These are phyloP conservation scores for Discostella stelligeroides DNA, from an alignment of 108 stramenopile species.

Conservation along the genomic window DNA sequence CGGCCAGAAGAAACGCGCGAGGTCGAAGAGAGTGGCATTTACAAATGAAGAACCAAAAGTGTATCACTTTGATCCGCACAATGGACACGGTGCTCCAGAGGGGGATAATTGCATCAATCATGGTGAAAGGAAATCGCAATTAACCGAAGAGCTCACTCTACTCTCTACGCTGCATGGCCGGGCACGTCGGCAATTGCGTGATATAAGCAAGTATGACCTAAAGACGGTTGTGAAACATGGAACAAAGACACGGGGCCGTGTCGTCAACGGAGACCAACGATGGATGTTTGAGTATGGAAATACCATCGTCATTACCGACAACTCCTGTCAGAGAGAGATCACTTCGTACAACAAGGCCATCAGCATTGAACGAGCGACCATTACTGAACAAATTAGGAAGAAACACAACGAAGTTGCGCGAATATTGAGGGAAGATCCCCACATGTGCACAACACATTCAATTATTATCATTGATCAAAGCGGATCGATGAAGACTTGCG, in stretches of 20 bases:
- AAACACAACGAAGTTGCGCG: slow-evolving; percentile 38
- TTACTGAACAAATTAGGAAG: slow-evolving; percentile 21
- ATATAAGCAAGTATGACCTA: slow-evolving; percentile 60
- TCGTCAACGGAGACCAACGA: slow-evolving; percentile 42
- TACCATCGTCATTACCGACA: slow-evolving; percentile 58
- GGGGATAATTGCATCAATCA: neutral
- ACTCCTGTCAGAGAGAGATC: slow-evolving; percentile 39
- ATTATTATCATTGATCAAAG: slow-evolving; percentile 68
- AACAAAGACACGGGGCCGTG: slow-evolving; percentile 12
- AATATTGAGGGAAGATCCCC: slow-evolving; percentile 53
- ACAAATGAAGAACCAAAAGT: slow-evolving; percentile 12
- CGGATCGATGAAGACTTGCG: slow-evolving; percentile 54
- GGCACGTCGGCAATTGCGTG: slow-evolving; percentile 58
- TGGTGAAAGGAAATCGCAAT: slow-evolving; percentile 1
- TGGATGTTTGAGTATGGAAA: slow-evolving; percentile 60
- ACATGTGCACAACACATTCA: slow-evolving; percentile 56
- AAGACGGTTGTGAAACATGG: slow-evolving; percentile 56
- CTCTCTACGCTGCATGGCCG: slow-evolving; percentile 62
- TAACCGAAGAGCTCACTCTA: slow-evolving; percentile 54
- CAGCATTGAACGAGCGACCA: slow-evolving; percentile 40
- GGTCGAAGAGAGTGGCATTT: slow-evolving; percentile 9
- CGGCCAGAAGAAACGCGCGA: neutral
- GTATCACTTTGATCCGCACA: slow-evolving; percentile 25
- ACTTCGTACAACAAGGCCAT: slow-evolving; percentile 58
- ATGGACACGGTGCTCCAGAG: slow-evolving; percentile 11